These are phyloP conservation scores for Bimuria novae-zelandiae DNA, from an alignment of 2,329 filamentous ascomycete genomes.

Conservation along the genomic window DNA sequence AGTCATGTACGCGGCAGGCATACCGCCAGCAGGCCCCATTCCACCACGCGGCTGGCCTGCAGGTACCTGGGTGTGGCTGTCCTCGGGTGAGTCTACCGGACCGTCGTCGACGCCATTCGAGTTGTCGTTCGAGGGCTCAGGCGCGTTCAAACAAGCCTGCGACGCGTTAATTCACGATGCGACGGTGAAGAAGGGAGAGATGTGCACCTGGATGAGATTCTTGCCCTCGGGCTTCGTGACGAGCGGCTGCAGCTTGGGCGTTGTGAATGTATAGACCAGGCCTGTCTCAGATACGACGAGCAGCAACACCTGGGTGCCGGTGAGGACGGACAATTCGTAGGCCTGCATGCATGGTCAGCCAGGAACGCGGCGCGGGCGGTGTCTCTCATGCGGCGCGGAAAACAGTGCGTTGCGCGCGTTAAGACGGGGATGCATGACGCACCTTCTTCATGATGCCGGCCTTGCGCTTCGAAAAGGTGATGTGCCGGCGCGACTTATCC, in stretches of 20 bases:
- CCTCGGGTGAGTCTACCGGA: slow-evolving; percentile 84
- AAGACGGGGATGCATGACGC: slow-evolving; percentile 47
- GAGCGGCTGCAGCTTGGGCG: slow-evolving; percentile 94
- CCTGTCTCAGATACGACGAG: slow-evolving; percentile 97
- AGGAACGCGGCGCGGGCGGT: slow-evolving; percentile 17
- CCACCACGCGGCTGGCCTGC: slow-evolving; percentile 67
- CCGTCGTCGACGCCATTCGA: slow-evolving; percentile 64
- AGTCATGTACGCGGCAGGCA: slow-evolving; percentile 67
- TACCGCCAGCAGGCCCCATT: slow-evolving; percentile 70
- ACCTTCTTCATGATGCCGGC: slow-evolving; percentile 99
- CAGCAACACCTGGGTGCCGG: slow-evolving; percentile 94
- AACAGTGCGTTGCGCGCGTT: slow-evolving; percentile 20
- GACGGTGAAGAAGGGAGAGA: slow-evolving; percentile 9
- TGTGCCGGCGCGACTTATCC: slow-evolving; percentile 98
- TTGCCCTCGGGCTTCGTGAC: slow-evolving; percentile 99
- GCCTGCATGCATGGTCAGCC: slow-evolving; percentile 63
- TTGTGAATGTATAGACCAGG: slow-evolving; percentile 97
- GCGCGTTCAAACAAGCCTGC: slow-evolving; percentile 96
- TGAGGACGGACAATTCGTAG: slow-evolving; percentile 96
- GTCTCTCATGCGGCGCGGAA: slow-evolving; percentile 38
- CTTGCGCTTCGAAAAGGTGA: slow-evolving; percentile 99
- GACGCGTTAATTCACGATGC: slow-evolving; percentile 40
- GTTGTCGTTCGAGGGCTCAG: slow-evolving; percentile 79
- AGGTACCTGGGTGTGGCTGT: slow-evolving; percentile 78
- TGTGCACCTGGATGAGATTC: slow-evolving; percentile 93